Conservation (phyloP, 495 filamentous ascomycete genomes). For the Xylaria nigripes region DNA sequence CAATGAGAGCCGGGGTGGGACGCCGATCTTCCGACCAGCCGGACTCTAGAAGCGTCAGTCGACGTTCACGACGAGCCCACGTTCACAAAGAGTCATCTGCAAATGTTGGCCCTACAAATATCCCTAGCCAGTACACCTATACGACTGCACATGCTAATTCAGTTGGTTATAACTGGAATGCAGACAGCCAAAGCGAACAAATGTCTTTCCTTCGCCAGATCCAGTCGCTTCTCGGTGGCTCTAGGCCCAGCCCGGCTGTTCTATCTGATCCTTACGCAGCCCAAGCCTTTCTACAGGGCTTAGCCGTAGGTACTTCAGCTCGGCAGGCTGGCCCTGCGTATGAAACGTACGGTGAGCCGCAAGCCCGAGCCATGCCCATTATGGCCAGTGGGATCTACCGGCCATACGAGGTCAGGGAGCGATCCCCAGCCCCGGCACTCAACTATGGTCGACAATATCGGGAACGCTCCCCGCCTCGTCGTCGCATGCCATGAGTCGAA, state of each 20-base stretch:
- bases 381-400: not conserved
- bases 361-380: not conserved
- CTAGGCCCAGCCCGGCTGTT: conserved; percentile 8
- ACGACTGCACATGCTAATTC: not conserved
- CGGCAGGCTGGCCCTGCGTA: conserved; percentile 6
- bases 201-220: conserved; percentile 3
- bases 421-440: conserved; percentile 18
- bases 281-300: conserved; percentile 26
- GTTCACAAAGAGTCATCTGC: not conserved
- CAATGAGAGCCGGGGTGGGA: not conserved
- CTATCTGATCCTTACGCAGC: conserved; percentile 11
- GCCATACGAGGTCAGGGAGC: conserved; percentile 9
- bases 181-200: not conserved
- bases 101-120: not conserved
- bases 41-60: not conserved
- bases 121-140: not conserved
- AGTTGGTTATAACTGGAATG: conserved; percentile 1
- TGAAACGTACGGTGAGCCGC: conserved; percentile 1
- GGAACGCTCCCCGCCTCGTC: conserved; percentile 5
- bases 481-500: not conserved
- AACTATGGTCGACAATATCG: not conserved
- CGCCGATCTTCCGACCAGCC: not conserved
- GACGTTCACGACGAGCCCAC: not conserved
- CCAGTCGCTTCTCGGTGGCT: conserved; percentile 6
- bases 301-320: conserved; percentile 17